Percentiles rank a stretch among this genome's conserved stretches.
phyloP scores from a whole-genome alignment of 1,284 basidiomycete genomes.

The Ceratobasidium sp. region DNA sequence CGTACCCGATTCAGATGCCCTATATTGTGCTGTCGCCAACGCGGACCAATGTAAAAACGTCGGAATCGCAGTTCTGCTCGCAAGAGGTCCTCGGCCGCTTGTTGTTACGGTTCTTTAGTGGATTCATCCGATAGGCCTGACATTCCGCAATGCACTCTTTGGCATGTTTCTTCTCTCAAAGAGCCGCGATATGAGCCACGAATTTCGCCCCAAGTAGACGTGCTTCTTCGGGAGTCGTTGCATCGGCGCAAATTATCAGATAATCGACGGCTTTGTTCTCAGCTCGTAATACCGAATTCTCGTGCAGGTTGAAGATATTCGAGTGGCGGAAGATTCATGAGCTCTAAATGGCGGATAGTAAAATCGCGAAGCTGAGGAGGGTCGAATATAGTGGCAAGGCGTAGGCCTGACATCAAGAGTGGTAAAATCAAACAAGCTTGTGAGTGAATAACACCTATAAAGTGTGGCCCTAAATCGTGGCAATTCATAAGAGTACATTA shows the following conservation, averaged over 20 bases:
- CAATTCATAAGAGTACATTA: background rate
- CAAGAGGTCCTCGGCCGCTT: too few relatives aligned
- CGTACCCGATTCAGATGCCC: too few relatives aligned
- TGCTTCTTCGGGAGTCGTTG: background rate
- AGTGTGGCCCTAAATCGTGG: too few relatives aligned
- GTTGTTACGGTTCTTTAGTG: too few relatives aligned
- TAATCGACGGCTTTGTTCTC: background rate
- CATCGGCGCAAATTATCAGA: background rate
- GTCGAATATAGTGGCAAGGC: slow-evolving; percentile 2
- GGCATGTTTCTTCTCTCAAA: background rate
- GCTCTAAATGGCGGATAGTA: background rate
- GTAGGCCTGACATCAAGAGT: background rate
- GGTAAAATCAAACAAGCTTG: background rate
- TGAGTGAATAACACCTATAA: background rate
- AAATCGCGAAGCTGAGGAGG: slow-evolving; percentile 1
- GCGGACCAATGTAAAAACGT: too few relatives aligned
- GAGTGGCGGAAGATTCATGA: background rate
- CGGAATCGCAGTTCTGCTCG: too few relatives aligned
- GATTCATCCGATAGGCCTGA: too few relatives aligned
- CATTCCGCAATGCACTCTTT: too few relatives aligned
- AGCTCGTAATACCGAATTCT: background rate
- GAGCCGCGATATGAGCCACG: background rate
- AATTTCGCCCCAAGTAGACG: background rate
- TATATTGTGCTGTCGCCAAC: too few relatives aligned
- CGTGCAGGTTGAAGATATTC: slow-evolving; percentile 9